These are phyloP conservation scores for Zancudomyces culisetae DNA, from an alignment of 371 early-diverging fungal genomes.

Conservation along the genomic window DNA sequence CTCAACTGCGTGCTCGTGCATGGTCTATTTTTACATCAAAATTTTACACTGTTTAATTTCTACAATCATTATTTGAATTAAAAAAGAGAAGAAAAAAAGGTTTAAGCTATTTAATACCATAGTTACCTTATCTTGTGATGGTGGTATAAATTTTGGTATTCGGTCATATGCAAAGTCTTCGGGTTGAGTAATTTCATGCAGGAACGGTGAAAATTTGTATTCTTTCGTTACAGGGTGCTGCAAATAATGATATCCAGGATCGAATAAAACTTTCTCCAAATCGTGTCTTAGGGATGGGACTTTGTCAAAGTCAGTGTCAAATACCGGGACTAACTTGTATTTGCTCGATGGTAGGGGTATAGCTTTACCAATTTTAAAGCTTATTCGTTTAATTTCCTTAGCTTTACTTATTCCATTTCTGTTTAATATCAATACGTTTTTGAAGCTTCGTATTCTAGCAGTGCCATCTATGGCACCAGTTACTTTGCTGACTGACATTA, in stretches of 20 bases:
- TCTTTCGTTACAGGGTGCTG: conserved; percentile 58
- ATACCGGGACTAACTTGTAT: too few relatives aligned
- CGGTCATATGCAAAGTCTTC: conserved; percentile 57
- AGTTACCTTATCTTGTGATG: conserved; percentile 46
- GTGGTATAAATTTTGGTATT: conserved; percentile 51
- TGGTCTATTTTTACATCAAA: background rate
- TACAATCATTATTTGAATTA: too few relatives aligned
- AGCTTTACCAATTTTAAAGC: too few relatives aligned
- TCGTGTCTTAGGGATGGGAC: conserved; percentile 47
- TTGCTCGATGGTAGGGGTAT: too few relatives aligned
- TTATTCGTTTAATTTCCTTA: too few relatives aligned
- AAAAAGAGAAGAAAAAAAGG: too few relatives aligned
- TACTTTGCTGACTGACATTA: too few relatives aligned
- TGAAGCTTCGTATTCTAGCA: too few relatives aligned
- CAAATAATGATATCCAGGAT: conserved; percentile 64
- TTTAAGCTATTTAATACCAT: background rate
- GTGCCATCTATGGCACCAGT: too few relatives aligned
- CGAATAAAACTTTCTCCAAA: conserved; percentile 61
- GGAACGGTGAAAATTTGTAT: conserved; percentile 58
- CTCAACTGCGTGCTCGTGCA: conserved; percentile 13
- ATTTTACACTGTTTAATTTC: too few relatives aligned
- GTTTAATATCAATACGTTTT: too few relatives aligned
- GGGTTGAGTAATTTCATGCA: conserved; percentile 61
- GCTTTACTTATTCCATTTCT: too few relatives aligned
- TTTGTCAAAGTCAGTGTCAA: conserved; percentile 6